Evolutionary conservation across 345 rosid genomes (phyloP).

Genomic region (Bruguiera sexangula): DNA sequence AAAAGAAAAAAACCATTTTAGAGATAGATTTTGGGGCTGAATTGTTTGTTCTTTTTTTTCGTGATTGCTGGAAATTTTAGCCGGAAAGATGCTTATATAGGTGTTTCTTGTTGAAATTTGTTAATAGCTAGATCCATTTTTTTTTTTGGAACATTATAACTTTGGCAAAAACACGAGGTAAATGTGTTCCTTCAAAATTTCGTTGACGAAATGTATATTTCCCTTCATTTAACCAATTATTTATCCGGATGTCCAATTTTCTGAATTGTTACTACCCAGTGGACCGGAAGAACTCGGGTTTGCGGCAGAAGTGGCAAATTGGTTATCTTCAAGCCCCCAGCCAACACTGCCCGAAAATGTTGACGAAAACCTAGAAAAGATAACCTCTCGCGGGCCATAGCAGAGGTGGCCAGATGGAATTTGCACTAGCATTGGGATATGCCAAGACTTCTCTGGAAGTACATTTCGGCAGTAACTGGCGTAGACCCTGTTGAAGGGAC

Average conservation of each 20-base stretch:
- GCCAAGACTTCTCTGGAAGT: neutral
- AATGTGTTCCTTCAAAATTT: too few relatives aligned
- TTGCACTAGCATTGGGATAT: conserved; percentile 32
- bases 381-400: conserved; percentile 40
- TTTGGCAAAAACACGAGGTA: too few relatives aligned
- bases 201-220: too few relatives aligned
- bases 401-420: conserved; percentile 39
- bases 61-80: too few relatives aligned
- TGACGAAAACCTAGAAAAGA: conserved; percentile 7
- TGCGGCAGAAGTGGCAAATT: conserved; percentile 23
- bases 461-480: conserved; percentile 24
- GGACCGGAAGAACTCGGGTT: conserved; percentile 22
- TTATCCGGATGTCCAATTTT: conserved; percentile 9
- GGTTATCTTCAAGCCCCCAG: conserved; percentile 26
- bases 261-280: conserved; percentile 7
- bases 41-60: too few relatives aligned
- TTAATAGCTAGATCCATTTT: too few relatives aligned
- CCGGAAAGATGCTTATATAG: too few relatives aligned
- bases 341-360: conserved; percentile 17
- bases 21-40: too few relatives aligned
- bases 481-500: conserved; percentile 40
- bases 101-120: too few relatives aligned
- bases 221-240: neutral
- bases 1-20: too few relatives aligned
- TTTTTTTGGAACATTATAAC: too few relatives aligned